Base-by-base conservation (phyloP, 176 grass and related monocot genomes). In the Eleusine indica region DNA sequence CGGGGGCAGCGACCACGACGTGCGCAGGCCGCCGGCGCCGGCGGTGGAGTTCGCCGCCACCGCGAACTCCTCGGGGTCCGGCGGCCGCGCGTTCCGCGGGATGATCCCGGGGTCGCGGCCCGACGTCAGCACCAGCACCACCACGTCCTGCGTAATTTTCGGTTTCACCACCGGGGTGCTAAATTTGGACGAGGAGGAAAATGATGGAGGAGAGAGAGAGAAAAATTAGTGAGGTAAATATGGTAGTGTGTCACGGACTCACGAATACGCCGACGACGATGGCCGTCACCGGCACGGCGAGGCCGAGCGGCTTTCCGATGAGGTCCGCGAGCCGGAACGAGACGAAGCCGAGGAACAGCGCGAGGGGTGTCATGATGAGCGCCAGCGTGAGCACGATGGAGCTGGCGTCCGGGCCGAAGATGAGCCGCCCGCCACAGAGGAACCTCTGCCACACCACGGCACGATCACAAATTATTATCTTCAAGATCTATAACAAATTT, bases 351-450 rank as follows among this genome's bases (percentile, higher is more conserved):
- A 76, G 70, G 60, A 98, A 98, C 7, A 95, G 83, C 30, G 85
- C 84, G 21, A 95, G 84, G 52, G 96, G 96, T 66, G 82, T 86
- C 65, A 88, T 81, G 72, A 95, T 93, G 71, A 98, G 93, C 74
- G 70, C 84, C 75, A 98, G 73, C 48, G 96, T 95, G 28, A 95
- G 89, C 71, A 85, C 65, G 71, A 98, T 88, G 80, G 96, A 98
- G 75, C 83, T 91, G 32, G 84, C 91, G 86, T 98, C 96, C 29
- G 93, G 96, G 49, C 96, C 96, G 84, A 98, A 95, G 88, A 98
- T 88, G 71, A 94, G 77, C 74, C 96, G 82, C 4, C 92, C 95
- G 42, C 92, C 95, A 5, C 90, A 82, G 39, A 88, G 85, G 82
- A 98, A 98, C 84, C 54, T 92, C 92, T 94, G 83, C 42, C 60